Evolutionary conservation across 2,329 filamentous ascomycete genomes (phyloP).

Genomic region (Ceratocystis ficicola): DNA sequence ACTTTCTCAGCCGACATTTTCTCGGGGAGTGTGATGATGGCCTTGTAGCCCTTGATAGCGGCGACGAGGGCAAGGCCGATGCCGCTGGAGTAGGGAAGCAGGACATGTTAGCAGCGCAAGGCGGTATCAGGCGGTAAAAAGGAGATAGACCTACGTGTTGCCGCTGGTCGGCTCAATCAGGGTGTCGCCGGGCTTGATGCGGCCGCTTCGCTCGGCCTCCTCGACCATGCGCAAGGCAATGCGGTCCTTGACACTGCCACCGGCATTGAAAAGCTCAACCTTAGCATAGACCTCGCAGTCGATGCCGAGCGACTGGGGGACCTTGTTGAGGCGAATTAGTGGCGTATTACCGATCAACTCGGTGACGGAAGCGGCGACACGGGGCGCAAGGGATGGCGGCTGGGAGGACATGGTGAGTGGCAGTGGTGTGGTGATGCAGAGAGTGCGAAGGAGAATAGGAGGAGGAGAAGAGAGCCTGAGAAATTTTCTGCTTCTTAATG

Average conservation of each 20-base stretch:
- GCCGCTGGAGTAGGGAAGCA: conserved; percentile 37
- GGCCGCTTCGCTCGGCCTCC: conserved; percentile 77
- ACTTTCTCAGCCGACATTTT: conserved; percentile 99
- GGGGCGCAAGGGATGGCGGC: conserved; percentile 33
- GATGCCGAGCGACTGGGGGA: conserved; percentile 82
- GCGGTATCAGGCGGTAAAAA: background rate
- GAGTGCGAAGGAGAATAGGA: background rate
- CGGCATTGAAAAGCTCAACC: conserved; percentile 85
- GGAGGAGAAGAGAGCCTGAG: background rate
- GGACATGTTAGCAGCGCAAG: background rate
- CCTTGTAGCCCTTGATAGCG: conserved; percentile 94
- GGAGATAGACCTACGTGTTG: conserved; percentile 52
- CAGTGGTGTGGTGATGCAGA: background rate
- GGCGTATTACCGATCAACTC: conserved; percentile 93
- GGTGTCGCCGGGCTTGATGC: conserved; percentile 94
- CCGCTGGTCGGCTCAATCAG: conserved; percentile 96
- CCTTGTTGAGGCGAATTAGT: conserved; percentile 84
- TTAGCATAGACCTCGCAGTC: conserved; percentile 84
- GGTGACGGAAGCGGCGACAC: conserved; percentile 50
- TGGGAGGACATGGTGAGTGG: conserved; percentile 7
- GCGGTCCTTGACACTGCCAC: conserved; percentile 85
- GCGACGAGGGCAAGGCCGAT: conserved; percentile 90
- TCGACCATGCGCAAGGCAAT: conserved; percentile 97
- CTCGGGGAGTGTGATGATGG: conserved; percentile 95
- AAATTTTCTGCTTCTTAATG: background rate